Percentiles rank a stretch among this genome's conserved stretches.
These are phyloP conservation scores for Fagopyrum esculentum DNA, from an alignment of 148 eudicot species.

Conservation along the genomic window DNA sequence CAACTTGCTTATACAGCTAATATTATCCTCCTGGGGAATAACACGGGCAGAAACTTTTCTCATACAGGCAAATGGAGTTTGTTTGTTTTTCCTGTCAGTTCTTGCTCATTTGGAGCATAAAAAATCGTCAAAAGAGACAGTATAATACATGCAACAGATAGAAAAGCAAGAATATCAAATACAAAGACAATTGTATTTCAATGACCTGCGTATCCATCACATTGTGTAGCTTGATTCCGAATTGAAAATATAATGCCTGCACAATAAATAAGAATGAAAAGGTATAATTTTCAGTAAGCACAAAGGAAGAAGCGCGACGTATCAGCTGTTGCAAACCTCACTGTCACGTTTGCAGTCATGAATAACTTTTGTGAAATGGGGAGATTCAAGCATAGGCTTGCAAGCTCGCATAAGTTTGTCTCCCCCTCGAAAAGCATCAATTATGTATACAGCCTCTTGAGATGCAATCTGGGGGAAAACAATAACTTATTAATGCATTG, in stretches of 20 bases:
- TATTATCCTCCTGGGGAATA: neutral
- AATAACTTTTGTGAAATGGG: slow-evolving; percentile 81
- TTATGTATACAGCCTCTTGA: slow-evolving; percentile 86
- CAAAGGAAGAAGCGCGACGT: slow-evolving; percentile 12
- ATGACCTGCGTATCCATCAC: slow-evolving; percentile 94
- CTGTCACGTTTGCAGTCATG: slow-evolving; percentile 99
- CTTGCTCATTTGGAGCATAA: neutral
- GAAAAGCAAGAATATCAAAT: neutral
- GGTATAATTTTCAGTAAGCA: neutral
- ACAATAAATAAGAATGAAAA: neutral
- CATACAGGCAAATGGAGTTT: neutral
- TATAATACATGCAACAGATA: neutral
- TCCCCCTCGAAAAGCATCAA: slow-evolving; percentile 87
- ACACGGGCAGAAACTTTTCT: neutral
- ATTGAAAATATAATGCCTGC: slow-evolving; percentile 85
- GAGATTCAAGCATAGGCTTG: slow-evolving; percentile 95
- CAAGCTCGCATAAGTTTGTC: slow-evolving; percentile 70
- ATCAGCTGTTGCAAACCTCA: slow-evolving; percentile 47
- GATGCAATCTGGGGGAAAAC: slow-evolving; percentile 67
- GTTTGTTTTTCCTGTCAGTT: neutral
- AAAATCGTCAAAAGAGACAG: neutral
- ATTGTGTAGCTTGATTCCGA: slow-evolving; percentile 83
- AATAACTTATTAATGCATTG: neutral
- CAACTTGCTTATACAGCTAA: neutral
- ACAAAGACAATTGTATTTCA: neutral